Percentiles rank a stretch among this genome's conserved stretches.
These are phyloP conservation scores for Marasmius oreades DNA, from an alignment of 1,284 basidiomycete genomes.

Conservation along the genomic window DNA sequence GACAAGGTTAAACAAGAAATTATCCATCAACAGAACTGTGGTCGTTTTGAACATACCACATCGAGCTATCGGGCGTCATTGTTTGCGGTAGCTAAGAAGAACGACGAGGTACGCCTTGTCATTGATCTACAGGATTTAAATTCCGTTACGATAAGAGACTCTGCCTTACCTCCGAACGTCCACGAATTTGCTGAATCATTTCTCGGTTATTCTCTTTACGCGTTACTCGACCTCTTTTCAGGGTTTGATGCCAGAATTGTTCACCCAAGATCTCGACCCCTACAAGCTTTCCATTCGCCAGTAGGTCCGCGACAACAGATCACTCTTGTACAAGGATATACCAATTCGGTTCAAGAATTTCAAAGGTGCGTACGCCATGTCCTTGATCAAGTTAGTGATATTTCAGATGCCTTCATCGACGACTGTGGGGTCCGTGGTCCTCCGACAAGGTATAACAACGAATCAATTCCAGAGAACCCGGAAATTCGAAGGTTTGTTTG, in stretches of 20 bases:
- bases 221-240: conserved; percentile 24
- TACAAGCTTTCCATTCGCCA: conserved; percentile 9
- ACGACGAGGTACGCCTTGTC: conserved; percentile 24
- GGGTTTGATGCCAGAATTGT: conserved; percentile 6
- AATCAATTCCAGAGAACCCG: conserved; percentile 10
- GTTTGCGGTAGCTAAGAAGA: conserved; percentile 32
- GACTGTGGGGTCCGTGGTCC: conserved; percentile 27
- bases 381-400: conserved; percentile 14
- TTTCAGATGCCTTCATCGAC: conserved; percentile 21
- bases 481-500: conserved; percentile 22
- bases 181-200: conserved; percentile 31
- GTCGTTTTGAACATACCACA: conserved; percentile 27
- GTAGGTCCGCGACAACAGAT: conserved; percentile 4
- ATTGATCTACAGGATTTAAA: conserved; percentile 31
- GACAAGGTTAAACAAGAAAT: conserved; percentile 22
- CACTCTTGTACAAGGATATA: conserved; percentile 5
- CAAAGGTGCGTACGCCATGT: conserved; percentile 20
- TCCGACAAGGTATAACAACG: conserved; percentile 19
- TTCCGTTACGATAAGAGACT: conserved; percentile 26
- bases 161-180: conserved; percentile 23
- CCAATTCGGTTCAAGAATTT: conserved; percentile 25
- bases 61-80: conserved; percentile 27
- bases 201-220: conserved; percentile 24
- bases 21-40: conserved; percentile 18
- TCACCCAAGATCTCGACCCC: neutral